phyloP scores from a whole-genome alignment of 441 rosid genomes.

The Syzygium syzygioides region DNA sequence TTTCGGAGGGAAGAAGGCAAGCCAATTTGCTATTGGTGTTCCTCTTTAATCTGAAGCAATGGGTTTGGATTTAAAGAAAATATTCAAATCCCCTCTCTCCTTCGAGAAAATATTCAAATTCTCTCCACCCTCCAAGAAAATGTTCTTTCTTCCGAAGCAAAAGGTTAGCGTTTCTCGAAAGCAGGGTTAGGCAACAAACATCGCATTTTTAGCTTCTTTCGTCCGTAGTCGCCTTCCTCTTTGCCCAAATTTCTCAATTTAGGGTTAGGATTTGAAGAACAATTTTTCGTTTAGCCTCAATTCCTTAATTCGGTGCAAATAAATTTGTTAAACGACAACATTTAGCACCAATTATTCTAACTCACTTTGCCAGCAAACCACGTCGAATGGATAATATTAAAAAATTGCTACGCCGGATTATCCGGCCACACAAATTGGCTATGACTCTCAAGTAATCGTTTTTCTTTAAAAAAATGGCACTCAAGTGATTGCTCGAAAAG shows the following conservation, averaged over 20 bases:
- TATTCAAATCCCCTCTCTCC: not conserved
- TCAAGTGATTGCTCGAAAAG: not conserved
- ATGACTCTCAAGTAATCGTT: not conserved
- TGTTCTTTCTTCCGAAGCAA: not conserved
- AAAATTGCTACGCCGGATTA: fast-evolving
- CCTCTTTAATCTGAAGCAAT: not conserved
- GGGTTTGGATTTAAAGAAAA: not conserved
- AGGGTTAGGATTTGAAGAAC: not conserved
- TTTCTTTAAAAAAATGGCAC: not conserved
- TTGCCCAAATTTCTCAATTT: not conserved
- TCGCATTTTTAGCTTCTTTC: too few relatives aligned
- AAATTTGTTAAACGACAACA: not conserved
- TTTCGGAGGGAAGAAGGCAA: not conserved
- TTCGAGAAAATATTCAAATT: not conserved
- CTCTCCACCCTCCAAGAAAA: not conserved
- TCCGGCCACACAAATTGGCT: not conserved
- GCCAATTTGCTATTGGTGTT: not conserved
- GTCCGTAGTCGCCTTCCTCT: too few relatives aligned
- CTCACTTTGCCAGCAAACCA: not conserved
- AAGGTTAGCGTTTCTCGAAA: not conserved
- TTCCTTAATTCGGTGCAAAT: not conserved
- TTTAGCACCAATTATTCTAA: not conserved
- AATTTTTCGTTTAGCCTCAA: not conserved
- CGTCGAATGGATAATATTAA: not conserved
- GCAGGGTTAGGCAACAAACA: too few relatives aligned